phyloP scores from a whole-genome alignment of 2,329 filamentous ascomycete genomes.

The Xenosphaeropsis pyriputrescens region DNA sequence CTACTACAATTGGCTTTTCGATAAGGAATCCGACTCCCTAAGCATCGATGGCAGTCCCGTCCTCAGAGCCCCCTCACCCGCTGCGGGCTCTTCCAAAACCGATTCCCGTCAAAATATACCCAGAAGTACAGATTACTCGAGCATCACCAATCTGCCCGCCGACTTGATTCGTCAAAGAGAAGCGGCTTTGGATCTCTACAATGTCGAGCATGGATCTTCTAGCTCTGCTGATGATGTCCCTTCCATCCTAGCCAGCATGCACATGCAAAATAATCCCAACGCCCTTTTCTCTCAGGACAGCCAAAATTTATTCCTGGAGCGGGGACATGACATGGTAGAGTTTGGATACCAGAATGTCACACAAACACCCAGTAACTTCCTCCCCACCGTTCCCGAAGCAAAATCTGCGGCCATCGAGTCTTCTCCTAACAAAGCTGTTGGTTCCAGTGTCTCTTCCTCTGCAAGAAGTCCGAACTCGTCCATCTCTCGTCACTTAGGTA shows the following conservation, averaged over 20 bases:
- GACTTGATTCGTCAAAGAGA: neutral
- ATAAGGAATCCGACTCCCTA: neutral
- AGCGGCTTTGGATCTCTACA: neutral
- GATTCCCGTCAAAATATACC: neutral
- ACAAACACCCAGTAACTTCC: neutral
- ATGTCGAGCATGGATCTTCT: neutral
- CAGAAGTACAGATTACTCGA: neutral
- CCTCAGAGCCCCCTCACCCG: neutral
- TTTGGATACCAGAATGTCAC: neutral
- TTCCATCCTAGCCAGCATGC: neutral
- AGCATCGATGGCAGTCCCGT: neutral
- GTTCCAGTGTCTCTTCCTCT: neutral
- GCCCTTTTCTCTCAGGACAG: neutral
- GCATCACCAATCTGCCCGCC: neutral
- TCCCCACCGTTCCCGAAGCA: neutral
- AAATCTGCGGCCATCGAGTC: neutral
- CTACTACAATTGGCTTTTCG: constrained; percentile 2
- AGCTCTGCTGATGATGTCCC: neutral
- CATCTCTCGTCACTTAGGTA: neutral
- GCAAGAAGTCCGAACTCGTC: neutral
- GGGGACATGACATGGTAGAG: neutral
- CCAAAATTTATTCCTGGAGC: neutral
- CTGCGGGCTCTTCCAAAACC: neutral
- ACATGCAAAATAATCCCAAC: neutral
- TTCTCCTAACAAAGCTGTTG: neutral